Evolutionary conservation across 768 basidiomycete genomes (phyloP).

Genomic region (Vararia minispora): DNA sequence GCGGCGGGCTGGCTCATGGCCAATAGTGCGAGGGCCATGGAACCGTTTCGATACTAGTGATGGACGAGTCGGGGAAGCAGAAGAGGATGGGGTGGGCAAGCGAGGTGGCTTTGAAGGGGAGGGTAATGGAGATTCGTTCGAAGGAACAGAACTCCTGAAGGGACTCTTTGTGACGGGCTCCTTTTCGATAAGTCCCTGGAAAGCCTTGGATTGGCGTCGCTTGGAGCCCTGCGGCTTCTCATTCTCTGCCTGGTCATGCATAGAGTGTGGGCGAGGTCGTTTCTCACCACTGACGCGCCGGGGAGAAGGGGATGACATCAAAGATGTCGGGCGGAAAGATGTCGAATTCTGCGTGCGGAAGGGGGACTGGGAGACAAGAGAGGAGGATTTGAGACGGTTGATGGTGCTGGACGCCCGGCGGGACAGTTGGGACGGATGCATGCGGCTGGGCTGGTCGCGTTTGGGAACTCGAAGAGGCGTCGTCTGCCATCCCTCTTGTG

Average conservation of each 20-base stretch:
- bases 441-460: slow-evolving; percentile 36
- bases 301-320: slow-evolving; percentile 25
- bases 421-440: slow-evolving; percentile 38
- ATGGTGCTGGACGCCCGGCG: slow-evolving; percentile 71
- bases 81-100: slow-evolving; percentile 17
- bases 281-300: slow-evolving; percentile 69
- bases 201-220: slow-evolving; percentile 63
- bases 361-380: slow-evolving; percentile 78
- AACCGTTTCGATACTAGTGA: slow-evolving; percentile 63
- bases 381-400: slow-evolving; percentile 64
- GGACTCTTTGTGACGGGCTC: slow-evolving; percentile 80
- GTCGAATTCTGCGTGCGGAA: slow-evolving; percentile 60
- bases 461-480: slow-evolving; percentile 69
- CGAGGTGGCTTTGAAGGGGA: slow-evolving; percentile 13
- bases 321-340: slow-evolving; percentile 28
- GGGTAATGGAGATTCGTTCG: slow-evolving; percentile 17
- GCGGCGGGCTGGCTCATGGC: slow-evolving; percentile 18
- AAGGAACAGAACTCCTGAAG: slow-evolving; percentile 35
- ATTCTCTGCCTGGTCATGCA: slow-evolving; percentile 63
- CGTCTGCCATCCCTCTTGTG: slow-evolving; percentile 51
- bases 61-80: slow-evolving; percentile 47
- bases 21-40: slow-evolving; percentile 62
- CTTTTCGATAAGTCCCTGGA: slow-evolving; percentile 61
- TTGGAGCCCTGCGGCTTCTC: slow-evolving; percentile 62
- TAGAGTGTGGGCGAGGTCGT: slow-evolving; percentile 58